Conservation (phyloP, 2,329 filamentous ascomycete genomes). For the Colletotrichum sp. region DNA sequence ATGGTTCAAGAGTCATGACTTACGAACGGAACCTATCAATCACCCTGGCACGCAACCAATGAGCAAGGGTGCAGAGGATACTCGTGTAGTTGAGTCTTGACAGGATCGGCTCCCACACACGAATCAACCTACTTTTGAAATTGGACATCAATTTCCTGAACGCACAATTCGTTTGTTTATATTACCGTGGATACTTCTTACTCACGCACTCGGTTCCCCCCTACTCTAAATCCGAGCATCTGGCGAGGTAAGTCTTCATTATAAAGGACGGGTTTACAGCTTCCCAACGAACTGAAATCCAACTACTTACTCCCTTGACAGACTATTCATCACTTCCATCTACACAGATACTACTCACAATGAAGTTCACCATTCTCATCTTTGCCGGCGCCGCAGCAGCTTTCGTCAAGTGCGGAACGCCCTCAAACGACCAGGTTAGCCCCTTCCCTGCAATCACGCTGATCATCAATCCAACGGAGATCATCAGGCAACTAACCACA, state of each 20-base stretch:
- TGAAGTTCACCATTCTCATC: not conserved
- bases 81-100: not conserved
- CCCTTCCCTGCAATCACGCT: not conserved
- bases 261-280: not conserved
- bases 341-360: not conserved
- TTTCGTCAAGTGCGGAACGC: not conserved
- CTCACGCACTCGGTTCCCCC: not conserved
- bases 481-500: not conserved
- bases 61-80: not conserved
- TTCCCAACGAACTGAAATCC: not conserved
- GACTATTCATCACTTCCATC: too few species aligned
- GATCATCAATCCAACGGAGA: rapidly evolving
- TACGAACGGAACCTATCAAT: rapidly evolving
- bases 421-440: not conserved
- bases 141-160: not conserved
- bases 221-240: rapidly evolving
- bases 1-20: not conserved
- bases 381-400: not conserved
- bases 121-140: not conserved
- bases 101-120: not conserved
- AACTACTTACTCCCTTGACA: too few species aligned
- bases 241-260: not conserved
- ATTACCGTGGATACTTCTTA: not conserved
- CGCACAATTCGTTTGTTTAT: not conserved
- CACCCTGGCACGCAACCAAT: not conserved